Conservation (phyloP, 768 basidiomycete species). For the Russula sp. region DNA sequence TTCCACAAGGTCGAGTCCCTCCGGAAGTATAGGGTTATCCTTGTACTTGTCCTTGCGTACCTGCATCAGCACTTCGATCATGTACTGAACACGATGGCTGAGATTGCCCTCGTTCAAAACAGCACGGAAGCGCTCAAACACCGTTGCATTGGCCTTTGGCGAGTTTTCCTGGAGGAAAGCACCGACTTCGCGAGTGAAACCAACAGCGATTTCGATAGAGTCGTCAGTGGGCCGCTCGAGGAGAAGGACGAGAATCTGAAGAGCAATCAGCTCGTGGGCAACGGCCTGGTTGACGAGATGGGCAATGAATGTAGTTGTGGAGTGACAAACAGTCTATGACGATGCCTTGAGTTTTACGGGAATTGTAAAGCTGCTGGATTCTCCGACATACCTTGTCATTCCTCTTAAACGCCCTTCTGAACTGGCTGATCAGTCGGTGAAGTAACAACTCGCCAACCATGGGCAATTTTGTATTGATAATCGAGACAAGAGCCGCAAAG, state of each 20-base stretch:
- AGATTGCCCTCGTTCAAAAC: slow-evolving; percentile 93
- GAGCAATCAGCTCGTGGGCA: slow-evolving; percentile 88
- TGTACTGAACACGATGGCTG: slow-evolving; percentile 96
- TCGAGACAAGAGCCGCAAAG: slow-evolving; percentile 88
- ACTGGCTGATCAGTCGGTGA: slow-evolving; percentile 88
- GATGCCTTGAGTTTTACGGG: slow-evolving; percentile 7
- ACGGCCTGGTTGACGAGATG: slow-evolving; percentile 64
- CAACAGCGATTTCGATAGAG: slow-evolving; percentile 96
- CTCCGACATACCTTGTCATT: slow-evolving; percentile 81
- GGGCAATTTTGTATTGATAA: slow-evolving; percentile 96
- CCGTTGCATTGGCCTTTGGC: slow-evolving; percentile 90
- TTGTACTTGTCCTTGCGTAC: slow-evolving; percentile 99
- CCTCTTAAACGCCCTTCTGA: slow-evolving; percentile 88
- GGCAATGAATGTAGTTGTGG: slow-evolving; percentile 78
- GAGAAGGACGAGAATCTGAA: slow-evolving; percentile 93
- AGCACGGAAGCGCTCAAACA: slow-evolving; percentile 95
- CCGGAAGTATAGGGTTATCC: slow-evolving; percentile 92
- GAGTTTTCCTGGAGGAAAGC: slow-evolving; percentile 90
- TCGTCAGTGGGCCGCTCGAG: slow-evolving; percentile 96
- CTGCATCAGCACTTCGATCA: slow-evolving; percentile 99
- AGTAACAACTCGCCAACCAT: slow-evolving; percentile 92
- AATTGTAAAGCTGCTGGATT: not conserved
- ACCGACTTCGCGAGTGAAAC: slow-evolving; percentile 96
- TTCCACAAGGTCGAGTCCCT: slow-evolving; percentile 93
- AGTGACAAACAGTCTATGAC: slow-evolving; percentile 83